Evolutionary conservation across 2,329 filamentous ascomycete species (phyloP).

Genomic region (Scytalidium sp.): DNA sequence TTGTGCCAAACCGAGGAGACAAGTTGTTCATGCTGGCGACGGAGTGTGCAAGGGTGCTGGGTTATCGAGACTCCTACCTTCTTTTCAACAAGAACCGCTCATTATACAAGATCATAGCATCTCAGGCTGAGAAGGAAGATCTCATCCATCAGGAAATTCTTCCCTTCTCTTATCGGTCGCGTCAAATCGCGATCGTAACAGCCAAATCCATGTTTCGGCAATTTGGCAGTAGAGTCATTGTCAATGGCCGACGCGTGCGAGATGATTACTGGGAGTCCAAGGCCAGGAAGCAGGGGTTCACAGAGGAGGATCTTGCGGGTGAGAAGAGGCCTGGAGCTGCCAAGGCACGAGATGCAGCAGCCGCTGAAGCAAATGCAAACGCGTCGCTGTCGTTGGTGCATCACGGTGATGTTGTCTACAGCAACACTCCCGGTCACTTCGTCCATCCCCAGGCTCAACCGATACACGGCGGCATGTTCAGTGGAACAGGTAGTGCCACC

Average conservation of each 20-base stretch:
- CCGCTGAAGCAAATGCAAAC: conserved; percentile 58
- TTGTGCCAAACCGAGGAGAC: conserved; percentile 83
- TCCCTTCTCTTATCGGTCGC: conserved; percentile 95
- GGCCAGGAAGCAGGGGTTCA: conserved; percentile 95
- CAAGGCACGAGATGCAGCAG: conserved; percentile 80
- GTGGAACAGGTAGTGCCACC: conserved; percentile 61
- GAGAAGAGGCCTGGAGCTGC: conserved; percentile 93
- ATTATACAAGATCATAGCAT: conserved; percentile 95
- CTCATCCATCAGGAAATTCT: conserved; percentile 92
- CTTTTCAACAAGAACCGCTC: conserved; percentile 99
- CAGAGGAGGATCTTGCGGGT: conserved; percentile 90
- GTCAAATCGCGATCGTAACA: conserved; percentile 97
- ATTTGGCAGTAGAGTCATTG: conserved; percentile 91
- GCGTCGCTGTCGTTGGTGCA: conserved; percentile 59
- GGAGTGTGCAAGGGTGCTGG: conserved; percentile 89
- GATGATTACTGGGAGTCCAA: conserved; percentile 99
- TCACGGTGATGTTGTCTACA: conserved; percentile 87
- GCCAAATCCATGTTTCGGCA: conserved; percentile 98
- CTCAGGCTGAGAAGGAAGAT: conserved; percentile 93
- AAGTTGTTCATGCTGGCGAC: conserved; percentile 99
- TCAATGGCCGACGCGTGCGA: conserved; percentile 83
- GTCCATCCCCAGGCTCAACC: conserved; percentile 62
- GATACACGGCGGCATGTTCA: conserved; percentile 70
- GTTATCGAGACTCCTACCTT: conserved; percentile 96
- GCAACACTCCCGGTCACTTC: conserved; percentile 64